Percentiles rank a stretch among this genome's conserved stretches.
Evolutionary conservation across 768 basidiomycete genomes (phyloP).

Genomic region (Pleurotus tuber-regium): DNA sequence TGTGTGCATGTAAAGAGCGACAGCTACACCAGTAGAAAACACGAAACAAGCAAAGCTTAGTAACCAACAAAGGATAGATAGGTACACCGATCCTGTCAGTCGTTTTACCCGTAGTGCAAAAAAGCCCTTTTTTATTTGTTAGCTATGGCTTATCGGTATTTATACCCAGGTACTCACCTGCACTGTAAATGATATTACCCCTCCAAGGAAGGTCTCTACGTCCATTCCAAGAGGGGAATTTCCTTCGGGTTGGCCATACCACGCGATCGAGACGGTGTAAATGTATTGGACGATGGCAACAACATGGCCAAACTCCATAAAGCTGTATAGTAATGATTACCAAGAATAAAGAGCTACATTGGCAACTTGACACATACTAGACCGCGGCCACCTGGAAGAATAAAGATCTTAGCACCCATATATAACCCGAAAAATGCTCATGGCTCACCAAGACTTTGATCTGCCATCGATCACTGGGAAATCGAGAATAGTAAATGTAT

Average conservation of each 20-base stretch:
- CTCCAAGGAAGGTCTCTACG: constrained; percentile 5
- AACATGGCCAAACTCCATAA: constrained; percentile 22
- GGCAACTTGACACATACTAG: neutral
- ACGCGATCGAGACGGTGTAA: constrained; percentile 17
- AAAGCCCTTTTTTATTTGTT: neutral
- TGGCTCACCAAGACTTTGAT: no score
- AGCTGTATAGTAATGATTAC: neutral
- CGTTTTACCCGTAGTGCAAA: constrained; percentile 1
- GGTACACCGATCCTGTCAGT: neutral
- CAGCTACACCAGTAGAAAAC: neutral
- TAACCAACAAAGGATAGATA: neutral
- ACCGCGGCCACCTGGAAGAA: constrained; percentile 9
- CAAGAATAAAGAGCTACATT: no score
- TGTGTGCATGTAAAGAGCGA: constrained; percentile 12
- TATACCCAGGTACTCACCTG: no score
- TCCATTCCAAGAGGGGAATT: neutral
- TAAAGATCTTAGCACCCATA: no score
- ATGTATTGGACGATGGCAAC: constrained; percentile 18
- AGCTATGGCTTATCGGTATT: no score
- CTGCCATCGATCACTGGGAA: constrained; percentile 20
- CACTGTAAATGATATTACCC: neutral
- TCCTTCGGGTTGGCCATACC: constrained; percentile 10
- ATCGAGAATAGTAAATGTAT: constrained; percentile 21
- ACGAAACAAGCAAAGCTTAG: constrained; percentile 2
- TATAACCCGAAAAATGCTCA: no score